Evolutionary conservation across 768 basidiomycete genomes (phyloP).

Genomic region (Phaffia tasmanica): DNA sequence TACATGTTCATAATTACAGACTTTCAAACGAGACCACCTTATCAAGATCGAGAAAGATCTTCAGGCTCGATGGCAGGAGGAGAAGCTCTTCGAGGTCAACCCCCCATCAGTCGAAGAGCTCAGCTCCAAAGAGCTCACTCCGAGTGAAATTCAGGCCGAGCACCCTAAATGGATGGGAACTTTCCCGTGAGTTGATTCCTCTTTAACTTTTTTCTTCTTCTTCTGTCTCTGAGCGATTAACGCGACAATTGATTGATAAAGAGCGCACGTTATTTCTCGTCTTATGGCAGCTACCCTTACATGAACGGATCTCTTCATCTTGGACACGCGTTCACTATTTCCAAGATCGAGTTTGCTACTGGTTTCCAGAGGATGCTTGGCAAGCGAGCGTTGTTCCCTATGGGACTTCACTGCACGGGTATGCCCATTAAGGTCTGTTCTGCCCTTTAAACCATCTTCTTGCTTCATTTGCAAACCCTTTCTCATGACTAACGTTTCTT

Average conservation of each 20-base stretch:
- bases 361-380: conserved; percentile 93
- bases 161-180: conserved; percentile 96
- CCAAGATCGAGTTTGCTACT: conserved; percentile 92
- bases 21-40: conserved; percentile 82
- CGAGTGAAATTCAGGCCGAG: conserved; percentile 56
- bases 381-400: conserved; percentile 89
- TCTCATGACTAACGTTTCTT: conserved; percentile 1
- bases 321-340: conserved; percentile 95
- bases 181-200: conserved; percentile 61
- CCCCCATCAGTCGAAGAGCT: conserved; percentile 54
- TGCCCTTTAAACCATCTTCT: neutral
- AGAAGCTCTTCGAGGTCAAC: conserved; percentile 70
- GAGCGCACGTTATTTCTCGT: neutral
- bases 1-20: conserved; percentile 44
- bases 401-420: conserved; percentile 93
- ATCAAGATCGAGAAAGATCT: conserved; percentile 71
- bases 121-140: conserved; percentile 45
- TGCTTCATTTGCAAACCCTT: neutral
- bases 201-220: neutral
- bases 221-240: neutral
- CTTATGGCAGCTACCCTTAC: conserved; percentile 43
- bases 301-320: conserved; percentile 98
- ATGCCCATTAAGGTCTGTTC: conserved; percentile 92
- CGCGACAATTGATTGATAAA: neutral
- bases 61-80: conserved; percentile 66